Conservation (phyloP, 1,284 basidiomycete species). For the Puccinia sorghi region DNA sequence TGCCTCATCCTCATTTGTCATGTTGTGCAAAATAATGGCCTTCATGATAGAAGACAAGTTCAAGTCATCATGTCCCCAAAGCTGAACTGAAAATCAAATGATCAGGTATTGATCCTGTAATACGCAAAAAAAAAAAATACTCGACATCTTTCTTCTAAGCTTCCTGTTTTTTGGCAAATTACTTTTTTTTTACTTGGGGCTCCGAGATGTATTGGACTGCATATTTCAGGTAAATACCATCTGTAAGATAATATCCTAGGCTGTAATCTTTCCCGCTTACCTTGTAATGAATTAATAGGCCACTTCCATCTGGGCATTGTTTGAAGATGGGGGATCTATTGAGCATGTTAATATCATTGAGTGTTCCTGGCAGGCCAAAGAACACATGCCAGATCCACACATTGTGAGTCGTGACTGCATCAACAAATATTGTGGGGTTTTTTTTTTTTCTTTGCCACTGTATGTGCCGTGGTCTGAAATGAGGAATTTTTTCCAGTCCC, state of each 20-base stretch:
- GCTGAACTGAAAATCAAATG: too few species aligned
- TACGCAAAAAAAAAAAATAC: too few species aligned
- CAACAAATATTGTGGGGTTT: neutral
- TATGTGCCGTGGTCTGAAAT: neutral
- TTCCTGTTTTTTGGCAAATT: neutral
- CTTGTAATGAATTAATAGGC: neutral
- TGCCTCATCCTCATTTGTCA: too few species aligned
- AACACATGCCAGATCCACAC: conserved; percentile 5
- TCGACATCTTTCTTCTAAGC: neutral
- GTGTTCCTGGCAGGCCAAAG: neutral
- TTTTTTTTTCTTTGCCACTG: conserved; percentile 32
- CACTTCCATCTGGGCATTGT: neutral
- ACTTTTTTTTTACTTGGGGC: neutral
- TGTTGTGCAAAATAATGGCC: too few species aligned
- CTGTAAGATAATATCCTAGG: neutral
- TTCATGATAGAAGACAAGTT: too few species aligned
- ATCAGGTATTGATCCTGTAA: too few species aligned
- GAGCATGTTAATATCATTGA: neutral
- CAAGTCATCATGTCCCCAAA: too few species aligned
- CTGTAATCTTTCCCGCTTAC: conserved; percentile 3
- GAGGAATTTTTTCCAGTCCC: conserved; percentile 22
- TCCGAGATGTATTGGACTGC: neutral
- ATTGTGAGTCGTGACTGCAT: neutral
- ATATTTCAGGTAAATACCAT: conserved; percentile 13
- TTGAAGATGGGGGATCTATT: neutral